Evolutionary conservation across 2,329 filamentous ascomycete species (phyloP).

Genomic region (Pestalotiopsis fici): DNA sequence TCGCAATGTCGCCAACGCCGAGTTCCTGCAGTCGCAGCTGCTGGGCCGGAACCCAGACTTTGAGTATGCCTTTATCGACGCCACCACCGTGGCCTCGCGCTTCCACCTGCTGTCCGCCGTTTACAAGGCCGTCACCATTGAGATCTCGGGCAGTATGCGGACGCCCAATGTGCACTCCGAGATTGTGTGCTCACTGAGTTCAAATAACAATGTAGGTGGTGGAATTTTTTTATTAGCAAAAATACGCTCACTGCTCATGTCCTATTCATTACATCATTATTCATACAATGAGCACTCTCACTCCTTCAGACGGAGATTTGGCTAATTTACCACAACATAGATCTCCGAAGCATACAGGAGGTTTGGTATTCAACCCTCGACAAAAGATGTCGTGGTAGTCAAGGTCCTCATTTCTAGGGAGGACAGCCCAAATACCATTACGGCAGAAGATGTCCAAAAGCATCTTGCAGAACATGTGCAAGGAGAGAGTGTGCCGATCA

Average conservation of each 20-base stretch:
- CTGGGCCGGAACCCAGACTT: slow-evolving; percentile 82
- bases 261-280: background rate
- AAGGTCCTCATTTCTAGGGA: slow-evolving; percentile 65
- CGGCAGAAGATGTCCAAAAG: slow-evolving; percentile 47
- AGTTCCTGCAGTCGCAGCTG: slow-evolving; percentile 79
- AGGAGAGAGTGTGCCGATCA: slow-evolving; percentile 59
- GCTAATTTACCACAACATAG: slow-evolving; percentile 41
- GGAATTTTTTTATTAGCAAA: background rate
- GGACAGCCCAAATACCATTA: background rate
- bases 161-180: slow-evolving; percentile 89
- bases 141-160: slow-evolving; percentile 62
- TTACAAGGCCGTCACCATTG: slow-evolving; percentile 74
- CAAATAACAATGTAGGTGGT: slow-evolving; percentile 72
- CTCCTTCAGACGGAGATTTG: background rate
- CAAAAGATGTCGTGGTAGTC: slow-evolving; percentile 73
- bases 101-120: slow-evolving; percentile 74
- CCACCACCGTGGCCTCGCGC: slow-evolving; percentile 73
- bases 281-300: background rate
- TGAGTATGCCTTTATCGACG: slow-evolving; percentile 94
- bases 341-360: slow-evolving; percentile 90
- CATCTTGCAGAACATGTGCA: slow-evolving; percentile 66
- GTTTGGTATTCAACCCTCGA: slow-evolving; percentile 77
- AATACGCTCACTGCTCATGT: background rate
- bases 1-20: slow-evolving; percentile 73
- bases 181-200: slow-evolving; percentile 77